Base-by-base conservation (phyloP, 2,329 filamentous ascomycete genomes). In the Esteya vermicola region DNA sequence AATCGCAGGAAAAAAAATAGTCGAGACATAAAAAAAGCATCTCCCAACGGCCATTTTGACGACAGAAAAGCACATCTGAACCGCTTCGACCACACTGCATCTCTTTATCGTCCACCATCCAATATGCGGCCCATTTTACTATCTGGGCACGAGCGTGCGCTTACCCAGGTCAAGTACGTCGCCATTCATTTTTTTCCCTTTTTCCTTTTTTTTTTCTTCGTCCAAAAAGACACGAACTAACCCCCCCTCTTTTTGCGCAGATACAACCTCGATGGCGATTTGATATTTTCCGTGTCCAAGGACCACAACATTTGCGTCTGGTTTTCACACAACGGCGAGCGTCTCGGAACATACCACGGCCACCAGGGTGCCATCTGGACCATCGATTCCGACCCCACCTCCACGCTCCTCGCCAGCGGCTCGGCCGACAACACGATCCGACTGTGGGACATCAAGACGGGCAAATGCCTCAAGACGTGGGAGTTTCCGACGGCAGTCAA, bases 311-410 rank as follows among this genome's bases (percentile, higher is more conserved):
- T 95, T 56, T 94, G 89, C 72, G 89, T 78, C 50, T 98, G 91
- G 91, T 96, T 78, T 67, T 81, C 86, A 50, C 86, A 93, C 68
- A 98, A 98, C 64, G 91, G 91, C 67, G 91, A 98, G 72, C 83
- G 91, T 55, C 75, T 96, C 55, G 91, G 91, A 56, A 91, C 89
- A 53, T 98, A 96, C 69, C 80, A 85, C 59, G 91, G 91, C 61
- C 91, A 98, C 67, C 82, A 93, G 63, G 91, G 91, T 65, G 89
- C 91, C 54, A 83, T 98, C 68, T 98, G 91, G 91, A 95, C 91
- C 47, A 83, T 98, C 63, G 91, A 98, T 59, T 81, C 94, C 57
- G 85, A 94, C 67, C 88, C 89, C 49, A 86, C 86, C 54, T 84
- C 81, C 48, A 85, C 83, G 54, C 76, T 98, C 57, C 80, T 96